These are phyloP conservation scores for Nepenthes alata DNA, from an alignment of 179 eudicot genomes.

Conservation along the genomic window DNA sequence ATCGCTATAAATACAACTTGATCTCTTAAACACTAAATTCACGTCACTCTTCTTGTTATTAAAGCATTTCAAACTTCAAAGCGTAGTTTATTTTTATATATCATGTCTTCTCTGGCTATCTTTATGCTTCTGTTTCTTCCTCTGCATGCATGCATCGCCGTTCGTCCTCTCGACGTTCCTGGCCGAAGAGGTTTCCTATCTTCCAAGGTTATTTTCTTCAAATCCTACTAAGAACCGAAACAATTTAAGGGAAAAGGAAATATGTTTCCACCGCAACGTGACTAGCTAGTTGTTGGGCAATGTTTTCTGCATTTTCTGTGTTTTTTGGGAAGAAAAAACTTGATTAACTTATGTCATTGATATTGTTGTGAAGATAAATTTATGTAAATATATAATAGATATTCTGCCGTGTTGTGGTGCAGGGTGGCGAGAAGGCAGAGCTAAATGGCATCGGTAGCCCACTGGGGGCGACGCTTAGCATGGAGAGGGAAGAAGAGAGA, in stretches of 20 bases:
- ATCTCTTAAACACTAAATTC: background rate
- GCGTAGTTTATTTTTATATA: slow-evolving; percentile 5
- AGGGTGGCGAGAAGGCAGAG: slow-evolving; percentile 11
- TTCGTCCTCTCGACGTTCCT: slow-evolving; percentile 15
- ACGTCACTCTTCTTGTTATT: background rate
- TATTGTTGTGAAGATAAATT: no score
- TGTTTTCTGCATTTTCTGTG: no score
- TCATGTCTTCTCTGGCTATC: slow-evolving; percentile 25
- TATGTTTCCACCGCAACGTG: no score
- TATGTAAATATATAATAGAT: no score
- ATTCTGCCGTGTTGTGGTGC: slow-evolving; percentile 1
- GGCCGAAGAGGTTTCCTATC: slow-evolving; percentile 1
- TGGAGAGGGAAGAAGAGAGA: background rate
- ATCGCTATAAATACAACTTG: background rate
- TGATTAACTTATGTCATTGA: no score
- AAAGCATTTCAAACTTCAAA: background rate
- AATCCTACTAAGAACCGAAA: background rate
- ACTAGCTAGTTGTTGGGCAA: no score
- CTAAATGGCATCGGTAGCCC: slow-evolving; percentile 2
- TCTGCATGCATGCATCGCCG: slow-evolving; percentile 46
- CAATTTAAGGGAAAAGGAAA: no score
- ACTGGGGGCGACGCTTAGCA: background rate
- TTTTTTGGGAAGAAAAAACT: no score
- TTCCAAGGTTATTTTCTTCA: slow-evolving; percentile 15
- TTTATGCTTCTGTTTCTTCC: slow-evolving; percentile 21